These are phyloP conservation scores for Microthlaspi erraticum DNA, from an alignment of 345 rosid species.

Conservation along the genomic window DNA sequence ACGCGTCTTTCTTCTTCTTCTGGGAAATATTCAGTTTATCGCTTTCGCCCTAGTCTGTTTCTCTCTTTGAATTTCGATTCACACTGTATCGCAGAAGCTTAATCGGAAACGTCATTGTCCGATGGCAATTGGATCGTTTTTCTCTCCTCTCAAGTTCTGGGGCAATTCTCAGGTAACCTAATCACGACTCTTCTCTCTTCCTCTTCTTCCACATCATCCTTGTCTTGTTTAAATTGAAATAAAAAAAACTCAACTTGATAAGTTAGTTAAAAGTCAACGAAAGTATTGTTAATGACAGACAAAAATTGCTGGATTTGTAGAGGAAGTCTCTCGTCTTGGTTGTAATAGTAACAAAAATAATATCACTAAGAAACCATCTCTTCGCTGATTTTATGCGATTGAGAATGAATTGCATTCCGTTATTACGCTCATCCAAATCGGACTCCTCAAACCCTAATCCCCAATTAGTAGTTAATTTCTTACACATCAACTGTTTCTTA, in stretches of 20 bases:
- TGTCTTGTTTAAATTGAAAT: not conserved
- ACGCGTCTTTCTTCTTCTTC: too few relatives aligned
- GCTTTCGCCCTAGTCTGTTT: not conserved
- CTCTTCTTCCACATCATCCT: not conserved
- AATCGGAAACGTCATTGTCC: conserved; percentile 1
- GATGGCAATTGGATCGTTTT: conserved; percentile 42
- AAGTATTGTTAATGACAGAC: conserved; percentile 33
- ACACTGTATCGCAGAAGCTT: not conserved
- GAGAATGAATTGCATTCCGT: conserved; percentile 36
- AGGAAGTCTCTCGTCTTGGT: not conserved
- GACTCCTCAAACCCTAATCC: conserved; percentile 4
- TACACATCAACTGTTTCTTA: too few relatives aligned
- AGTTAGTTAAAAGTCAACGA: conserved; percentile 34
- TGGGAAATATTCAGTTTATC: too few relatives aligned
- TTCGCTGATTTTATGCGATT: not conserved
- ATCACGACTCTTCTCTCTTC: conserved; percentile 23
- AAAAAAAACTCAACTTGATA: not conserved
- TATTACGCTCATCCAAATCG: conserved; percentile 13
- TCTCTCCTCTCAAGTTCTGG: conserved; percentile 40
- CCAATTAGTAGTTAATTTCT: conserved; percentile 14
- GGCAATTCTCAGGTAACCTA: conserved; percentile 48
- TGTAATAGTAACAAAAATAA: not conserved
- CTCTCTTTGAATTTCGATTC: not conserved
- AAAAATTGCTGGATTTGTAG: conserved; percentile 20
- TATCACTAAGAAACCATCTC: not conserved